Base-by-base conservation (phyloP, 306 rosid species). In the Casuarina equisetifolia region DNA sequence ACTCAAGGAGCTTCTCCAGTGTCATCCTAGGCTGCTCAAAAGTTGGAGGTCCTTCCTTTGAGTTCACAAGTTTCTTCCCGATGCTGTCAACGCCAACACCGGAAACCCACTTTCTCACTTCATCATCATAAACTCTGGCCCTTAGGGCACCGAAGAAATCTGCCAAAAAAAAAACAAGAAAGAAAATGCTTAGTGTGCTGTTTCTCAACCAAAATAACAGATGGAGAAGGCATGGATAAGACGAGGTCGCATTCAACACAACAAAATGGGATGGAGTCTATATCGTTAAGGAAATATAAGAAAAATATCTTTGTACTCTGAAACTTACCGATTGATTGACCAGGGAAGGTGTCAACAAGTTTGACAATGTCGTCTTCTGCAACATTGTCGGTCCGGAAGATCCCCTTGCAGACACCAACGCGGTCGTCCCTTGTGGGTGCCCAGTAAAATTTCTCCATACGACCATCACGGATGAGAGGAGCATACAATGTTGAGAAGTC, bases 371-470 rank as follows among this genome's bases (percentile, higher is more conserved):
- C 96, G 0, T 78, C 83, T 0, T 35, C 61, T 32, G 90, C 5
- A 4, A 96, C 39, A 17, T 86, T 84, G 81, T 96, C 99, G 61
- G 43, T 81, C 17, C 88, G 84, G 88, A 96, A 96, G 80, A 96
- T 96, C 1, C 99, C 99, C 7, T 2, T 78, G 86, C 97, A 96
- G 43, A 96, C 98, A 76, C 99, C 99, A 17, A 96, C 32, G 2
- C 99, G 87, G 74, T 96, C 99, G 0, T 96, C 99, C 17, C 97
- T 81, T 1, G 93, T 96, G 7, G 99, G 98, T 2, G 99, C 97
- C 99, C 99, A 96, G 90, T 96, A 96, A 89, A 96, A 96, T 80
- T 96, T 96, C 91, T 96, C 99, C 99, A 96, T 96, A 82, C 99
- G 99, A 0, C 98, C 99, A 7, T 95, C 99, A 84, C 99, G 99